Conservation (phyloP, 2,329 filamentous ascomycete species). For the Hirsutella thompsonii region DNA sequence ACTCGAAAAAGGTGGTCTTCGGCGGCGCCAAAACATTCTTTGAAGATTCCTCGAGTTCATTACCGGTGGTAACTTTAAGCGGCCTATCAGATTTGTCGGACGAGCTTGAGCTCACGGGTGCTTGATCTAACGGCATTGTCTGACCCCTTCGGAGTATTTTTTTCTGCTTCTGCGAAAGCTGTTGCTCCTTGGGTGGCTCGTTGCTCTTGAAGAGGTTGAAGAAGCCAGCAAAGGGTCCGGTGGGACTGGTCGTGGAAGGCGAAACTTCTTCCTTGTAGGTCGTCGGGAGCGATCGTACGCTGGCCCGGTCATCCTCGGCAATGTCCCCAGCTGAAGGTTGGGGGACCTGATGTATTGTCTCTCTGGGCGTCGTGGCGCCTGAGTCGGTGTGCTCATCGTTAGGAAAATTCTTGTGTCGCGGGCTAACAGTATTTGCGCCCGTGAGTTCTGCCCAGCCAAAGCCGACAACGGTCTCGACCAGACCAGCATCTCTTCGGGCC, state of each 20-base stretch:
- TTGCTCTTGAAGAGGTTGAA: slow-evolving; percentile 61
- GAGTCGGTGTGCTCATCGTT: slow-evolving; percentile 20
- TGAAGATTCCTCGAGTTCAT: slow-evolving; percentile 30
- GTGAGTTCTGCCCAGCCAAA: slow-evolving; percentile 94
- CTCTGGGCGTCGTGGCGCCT: slow-evolving; percentile 20
- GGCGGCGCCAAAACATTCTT: slow-evolving; percentile 58
- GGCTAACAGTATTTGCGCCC: slow-evolving; percentile 42
- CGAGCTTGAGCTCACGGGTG: slow-evolving; percentile 9
- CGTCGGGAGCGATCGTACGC: slow-evolving; percentile 32
- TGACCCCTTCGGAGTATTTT: slow-evolving; percentile 70
- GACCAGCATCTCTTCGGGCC: slow-evolving; percentile 76
- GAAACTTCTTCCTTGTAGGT: slow-evolving; percentile 13
- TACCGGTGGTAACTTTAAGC: slow-evolving; percentile 34
- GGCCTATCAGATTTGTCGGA: slow-evolving; percentile 7
- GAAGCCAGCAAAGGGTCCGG: slow-evolving; percentile 43
- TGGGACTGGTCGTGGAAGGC: slow-evolving; percentile 13
- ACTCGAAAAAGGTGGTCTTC: slow-evolving; percentile 87
- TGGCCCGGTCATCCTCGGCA: slow-evolving; percentile 52
- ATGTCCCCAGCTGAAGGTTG: slow-evolving; percentile 55
- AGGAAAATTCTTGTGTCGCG: slow-evolving; percentile 29
- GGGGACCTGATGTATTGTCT: slow-evolving; percentile 47
- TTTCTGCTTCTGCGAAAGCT: slow-evolving; percentile 44
- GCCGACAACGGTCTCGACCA: slow-evolving; percentile 84
- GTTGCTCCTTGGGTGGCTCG: slow-evolving; percentile 34
- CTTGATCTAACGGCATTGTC: slow-evolving; percentile 37